These are phyloP conservation scores for Cenchrus americanus DNA, from an alignment of 176 grass and related monocot species.

Conservation along the genomic window DNA sequence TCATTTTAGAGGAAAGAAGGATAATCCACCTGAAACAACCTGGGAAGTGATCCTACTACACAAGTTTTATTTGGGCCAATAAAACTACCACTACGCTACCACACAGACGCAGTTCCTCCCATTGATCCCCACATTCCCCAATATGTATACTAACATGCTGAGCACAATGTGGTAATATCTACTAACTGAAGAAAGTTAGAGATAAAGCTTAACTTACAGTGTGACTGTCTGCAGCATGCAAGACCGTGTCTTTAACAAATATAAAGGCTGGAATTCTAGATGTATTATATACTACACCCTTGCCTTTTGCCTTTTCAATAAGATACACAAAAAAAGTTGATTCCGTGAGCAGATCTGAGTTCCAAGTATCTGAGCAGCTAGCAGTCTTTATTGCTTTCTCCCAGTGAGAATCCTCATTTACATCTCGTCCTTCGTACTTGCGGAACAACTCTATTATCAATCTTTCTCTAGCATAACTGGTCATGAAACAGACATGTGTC, in stretches of 20 bases:
- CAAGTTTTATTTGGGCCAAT: not conserved
- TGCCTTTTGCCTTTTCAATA: not conserved
- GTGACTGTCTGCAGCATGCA: not conserved
- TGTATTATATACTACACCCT: not conserved
- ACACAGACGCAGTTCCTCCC: not conserved
- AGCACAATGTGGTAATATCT: not conserved
- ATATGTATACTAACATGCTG: not conserved
- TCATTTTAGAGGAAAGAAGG: not conserved
- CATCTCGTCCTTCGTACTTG: not conserved
- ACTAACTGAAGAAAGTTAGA: not conserved
- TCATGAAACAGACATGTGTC: slow-evolving; percentile 6
- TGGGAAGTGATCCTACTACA: not conserved
- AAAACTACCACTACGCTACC: not conserved
- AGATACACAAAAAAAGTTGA: not conserved
- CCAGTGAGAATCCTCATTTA: not conserved
- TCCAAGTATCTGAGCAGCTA: not conserved
- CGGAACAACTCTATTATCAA: not conserved
- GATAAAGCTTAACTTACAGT: not conserved
- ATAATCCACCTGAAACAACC: not conserved
- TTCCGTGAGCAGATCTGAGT: not conserved
- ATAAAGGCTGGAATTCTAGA: not conserved
- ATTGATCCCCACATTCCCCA: not conserved
- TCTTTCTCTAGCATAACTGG: not conserved
- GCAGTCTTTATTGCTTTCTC: not conserved
- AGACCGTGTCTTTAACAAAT: not conserved